Evolutionary conservation across 371 early-diverging fungal species (phyloP), one percentile per base, ranked within the genome.

Genomic region (Rhizopus arrhizus): DNA sequence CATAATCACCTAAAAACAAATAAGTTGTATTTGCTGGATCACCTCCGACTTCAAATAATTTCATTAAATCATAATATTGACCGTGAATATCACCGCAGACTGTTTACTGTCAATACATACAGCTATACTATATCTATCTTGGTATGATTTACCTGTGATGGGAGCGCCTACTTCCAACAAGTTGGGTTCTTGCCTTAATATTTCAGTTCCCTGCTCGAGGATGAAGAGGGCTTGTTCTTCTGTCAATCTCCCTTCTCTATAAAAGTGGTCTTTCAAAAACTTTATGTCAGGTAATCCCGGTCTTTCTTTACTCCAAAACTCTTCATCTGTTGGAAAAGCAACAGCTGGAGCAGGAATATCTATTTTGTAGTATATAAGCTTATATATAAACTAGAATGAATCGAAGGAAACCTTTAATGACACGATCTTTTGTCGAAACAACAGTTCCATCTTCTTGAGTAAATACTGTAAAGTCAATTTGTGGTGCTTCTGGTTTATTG

Each of bases 11-110:
- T 64, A 97, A 70, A 66, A 92, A 99, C 42, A 99, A 82, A 65
- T 95, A 95, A 7, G 91, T 74, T 4, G 95, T 95, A 4, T 82
- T 82, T 1, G 89, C 87, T 31, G 99, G 98, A 66, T 92, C 89
- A 15, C 99, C 99, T 45, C 97, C 95, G 12, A 97, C 95, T 70
- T 97, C 94, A 74, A 99, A 96, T 22, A 99, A 83, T 70, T 96
- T 97, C 91, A 99, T 91, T 68, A 99, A 82, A 78, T 99, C 99
- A 69, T 88, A 96, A 77, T 90, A 99, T 76, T 99, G 99, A 8
- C 99, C 99, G 73, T 99, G 99, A 35, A 99, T 92, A 80, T 99
- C 99, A 40, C 99, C 99, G 70, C 98, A 96, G 11, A 97, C 94
- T 87, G 41, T n/a, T n/a, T 16, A 29, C 16, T 4, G 16, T 12